Evolutionary conservation across 202 grass and related monocot species (phyloP).

Genomic region (Dendrocalamus latiflorus): DNA sequence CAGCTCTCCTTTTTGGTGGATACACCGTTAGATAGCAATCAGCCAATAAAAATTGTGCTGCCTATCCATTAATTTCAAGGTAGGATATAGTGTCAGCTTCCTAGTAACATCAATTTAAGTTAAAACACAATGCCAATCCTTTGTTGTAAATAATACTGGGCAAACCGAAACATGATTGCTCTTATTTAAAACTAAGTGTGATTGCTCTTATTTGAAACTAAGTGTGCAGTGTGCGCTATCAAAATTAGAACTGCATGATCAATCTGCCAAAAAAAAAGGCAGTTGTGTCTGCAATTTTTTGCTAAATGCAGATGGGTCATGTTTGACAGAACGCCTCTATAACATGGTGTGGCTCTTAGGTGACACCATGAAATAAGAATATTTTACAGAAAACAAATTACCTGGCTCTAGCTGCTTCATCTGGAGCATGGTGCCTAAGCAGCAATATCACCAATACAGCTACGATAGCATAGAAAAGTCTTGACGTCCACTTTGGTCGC

Average conservation of each 20-base stretch:
- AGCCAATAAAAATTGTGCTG: too few relatives aligned
- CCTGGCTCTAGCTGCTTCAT: conserved; percentile 98
- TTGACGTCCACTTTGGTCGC: conserved; percentile 84
- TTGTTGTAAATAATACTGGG: background rate
- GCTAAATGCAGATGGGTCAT: background rate
- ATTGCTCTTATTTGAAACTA: too few relatives aligned
- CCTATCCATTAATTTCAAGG: background rate
- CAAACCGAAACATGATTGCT: too few relatives aligned
- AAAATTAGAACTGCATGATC: background rate
- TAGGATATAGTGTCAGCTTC: background rate
- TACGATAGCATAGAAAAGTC: conserved; percentile 69
- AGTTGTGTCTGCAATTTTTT: background rate
- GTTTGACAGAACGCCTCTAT: background rate
- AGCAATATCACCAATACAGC: conserved; percentile 63
- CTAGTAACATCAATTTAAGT: background rate
- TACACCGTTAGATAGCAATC: too few relatives aligned
- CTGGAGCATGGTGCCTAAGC: conserved; percentile 94
- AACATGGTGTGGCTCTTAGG: background rate
- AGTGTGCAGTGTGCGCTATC: too few relatives aligned
- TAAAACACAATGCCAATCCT: background rate
- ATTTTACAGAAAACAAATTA: conserved; percentile 36
- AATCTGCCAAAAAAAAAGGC: background rate
- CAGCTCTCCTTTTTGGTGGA: too few relatives aligned
- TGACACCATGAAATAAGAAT: background rate
- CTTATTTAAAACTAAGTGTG: too few relatives aligned